These are phyloP conservation scores for Vigna angularis DNA, from an alignment of 306 rosid genomes.

Conservation along the genomic window DNA sequence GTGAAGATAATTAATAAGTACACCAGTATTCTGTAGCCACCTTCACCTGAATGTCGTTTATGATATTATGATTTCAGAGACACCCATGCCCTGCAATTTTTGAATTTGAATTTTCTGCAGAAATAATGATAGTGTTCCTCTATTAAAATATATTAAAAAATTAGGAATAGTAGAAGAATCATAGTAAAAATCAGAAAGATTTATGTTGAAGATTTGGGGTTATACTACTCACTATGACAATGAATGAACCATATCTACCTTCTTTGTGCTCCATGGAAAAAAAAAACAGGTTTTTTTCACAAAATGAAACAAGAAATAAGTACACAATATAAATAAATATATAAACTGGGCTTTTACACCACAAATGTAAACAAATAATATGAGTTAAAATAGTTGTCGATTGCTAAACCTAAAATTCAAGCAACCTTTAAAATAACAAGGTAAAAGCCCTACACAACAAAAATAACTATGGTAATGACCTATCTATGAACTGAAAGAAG, in stretches of 20 bases:
- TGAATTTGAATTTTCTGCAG: too few relatives aligned
- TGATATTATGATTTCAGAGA: background rate
- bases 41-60: constrained; percentile 8
- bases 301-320: background rate
- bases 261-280: background rate
- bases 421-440: constrained; percentile 38
- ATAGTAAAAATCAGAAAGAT: too few relatives aligned
- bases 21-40: background rate
- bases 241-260: background rate
- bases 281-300: background rate
- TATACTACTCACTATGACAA: background rate
- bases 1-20: too few relatives aligned
- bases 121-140: too few relatives aligned
- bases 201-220: too few relatives aligned
- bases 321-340: background rate
- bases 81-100: background rate
- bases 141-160: too few relatives aligned
- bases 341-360: constrained; percentile 38
- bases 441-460: constrained; percentile 42
- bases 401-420: constrained; percentile 30
- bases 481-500: constrained; percentile 37
- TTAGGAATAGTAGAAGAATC: too few relatives aligned
- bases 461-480: constrained; percentile 24
- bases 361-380: constrained; percentile 24
- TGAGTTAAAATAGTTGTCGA: constrained; percentile 38